phyloP scores from a whole-genome alignment of 148 eudicot genomes.

The Rhododendron mucronatum region DNA sequence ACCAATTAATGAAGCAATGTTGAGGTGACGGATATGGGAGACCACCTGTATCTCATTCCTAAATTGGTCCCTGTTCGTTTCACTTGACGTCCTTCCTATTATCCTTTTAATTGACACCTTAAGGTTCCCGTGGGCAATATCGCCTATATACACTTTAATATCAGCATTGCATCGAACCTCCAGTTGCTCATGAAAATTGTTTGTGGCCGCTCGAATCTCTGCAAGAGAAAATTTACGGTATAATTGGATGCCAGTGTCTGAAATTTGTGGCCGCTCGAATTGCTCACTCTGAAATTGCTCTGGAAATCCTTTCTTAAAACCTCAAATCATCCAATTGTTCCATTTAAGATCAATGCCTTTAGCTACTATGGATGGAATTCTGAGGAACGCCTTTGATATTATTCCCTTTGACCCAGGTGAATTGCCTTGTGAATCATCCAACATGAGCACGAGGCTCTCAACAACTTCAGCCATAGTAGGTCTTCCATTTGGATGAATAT shows the following conservation, averaged over 20 bases:
- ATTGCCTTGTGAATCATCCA: neutral
- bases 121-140: neutral
- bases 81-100: neutral
- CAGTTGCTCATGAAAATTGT: neutral
- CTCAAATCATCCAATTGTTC: neutral
- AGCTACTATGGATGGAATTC: neutral
- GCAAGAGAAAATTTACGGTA: neutral
- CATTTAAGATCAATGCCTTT: neutral
- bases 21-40: neutral
- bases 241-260: neutral
- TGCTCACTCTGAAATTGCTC: neutral
- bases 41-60: neutral
- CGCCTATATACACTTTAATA: neutral
- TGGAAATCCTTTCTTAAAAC: neutral
- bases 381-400: neutral
- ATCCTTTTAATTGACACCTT: neutral
- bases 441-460: slow-evolving; percentile 11
- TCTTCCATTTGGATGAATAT: slow-evolving; percentile 6
- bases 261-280: no score
- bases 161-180: no score
- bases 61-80: neutral
- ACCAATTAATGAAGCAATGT: slow-evolving; percentile 4
- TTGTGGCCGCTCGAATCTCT: neutral
- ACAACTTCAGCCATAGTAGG: slow-evolving; percentile 27
- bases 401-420: neutral